Evolutionary conservation across 192 early-diverging fungal genomes (phyloP), one percentile per base, ranked within the genome.

Genomic region (Umbelopsis vinacea): DNA sequence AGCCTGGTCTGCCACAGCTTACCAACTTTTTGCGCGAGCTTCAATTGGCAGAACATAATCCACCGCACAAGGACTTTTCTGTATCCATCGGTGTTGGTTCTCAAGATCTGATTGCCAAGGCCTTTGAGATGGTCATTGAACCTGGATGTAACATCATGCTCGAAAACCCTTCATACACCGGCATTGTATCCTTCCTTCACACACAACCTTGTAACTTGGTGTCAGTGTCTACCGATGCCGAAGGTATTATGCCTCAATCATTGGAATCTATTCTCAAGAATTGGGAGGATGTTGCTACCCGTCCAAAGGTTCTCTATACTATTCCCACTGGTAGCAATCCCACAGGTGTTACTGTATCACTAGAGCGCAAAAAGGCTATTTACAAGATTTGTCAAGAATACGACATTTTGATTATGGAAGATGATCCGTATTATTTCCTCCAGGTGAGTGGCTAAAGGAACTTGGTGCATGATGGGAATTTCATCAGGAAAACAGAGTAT

Each of bases 361-460:
- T 89, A 19, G 89, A 89, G 54, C 89, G 97, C 46, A 95, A 93
- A 67, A 88, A 82, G 43, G 83, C 84, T 15, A 85, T 98, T 17
- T 97, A 97, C 71, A 82, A 83, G 26, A 84, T 97, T 69, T 90
- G 90, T 9, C 84, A 84, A 55, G 83, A 89, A 71, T 91, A 93
- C 77, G 82, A 94, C 54, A 69, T 98, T 54, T 79, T 98, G 19
- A 93, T 98, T 35, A 79, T 97, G 29, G 97, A 98, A 76, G 97
- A 98, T 72, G 97, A 97, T 77, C 96, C 97, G 19, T 98, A 98
- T 76, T 97, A 93, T 72, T 97, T 94, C 66, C 78, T 98, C 38
- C 96, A 97, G 81, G 87, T 89, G 66, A 79, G 79, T 29, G 70
- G 29, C 29, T 29, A 29, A 29, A 29, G 29, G 29, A 29, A 29